Conservation (phyloP, 139 green algal genomes). For the Zygnema circumcarinatum region DNA sequence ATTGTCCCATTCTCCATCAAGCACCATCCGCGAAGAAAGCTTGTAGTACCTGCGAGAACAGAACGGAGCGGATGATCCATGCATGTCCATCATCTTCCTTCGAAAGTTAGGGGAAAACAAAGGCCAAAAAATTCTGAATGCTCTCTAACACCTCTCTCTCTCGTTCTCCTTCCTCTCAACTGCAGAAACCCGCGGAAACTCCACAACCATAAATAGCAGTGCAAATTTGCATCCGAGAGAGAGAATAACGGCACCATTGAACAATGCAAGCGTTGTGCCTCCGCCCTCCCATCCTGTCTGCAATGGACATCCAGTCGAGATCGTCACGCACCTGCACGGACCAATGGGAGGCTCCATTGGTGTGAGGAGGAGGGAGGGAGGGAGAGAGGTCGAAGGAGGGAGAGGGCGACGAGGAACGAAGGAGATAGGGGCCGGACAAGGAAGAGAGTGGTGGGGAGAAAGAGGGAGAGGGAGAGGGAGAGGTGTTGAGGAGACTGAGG, state of each 20-base stretch:
- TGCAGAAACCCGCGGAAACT: no score
- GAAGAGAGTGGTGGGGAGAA: not conserved
- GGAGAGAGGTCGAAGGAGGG: not conserved
- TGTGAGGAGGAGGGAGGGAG: not conserved
- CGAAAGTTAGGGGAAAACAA: not conserved
- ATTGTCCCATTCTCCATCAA: not conserved
- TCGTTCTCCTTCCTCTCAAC: no score
- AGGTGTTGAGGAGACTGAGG: not conserved
- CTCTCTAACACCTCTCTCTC: no score
- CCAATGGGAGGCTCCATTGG: not conserved
- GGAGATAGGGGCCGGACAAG: not conserved
- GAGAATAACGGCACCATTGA: conserved; percentile 1
- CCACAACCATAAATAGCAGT: no score
- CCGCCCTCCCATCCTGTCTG: not conserved
- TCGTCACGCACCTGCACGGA: conserved; percentile 21
- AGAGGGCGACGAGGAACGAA: not conserved
- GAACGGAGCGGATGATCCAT: not conserved
- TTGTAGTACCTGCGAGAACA: not conserved
- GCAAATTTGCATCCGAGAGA: no score
- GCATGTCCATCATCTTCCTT: no score
- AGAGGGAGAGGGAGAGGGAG: not conserved
- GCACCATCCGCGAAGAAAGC: not conserved
- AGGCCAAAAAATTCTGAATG: not conserved
- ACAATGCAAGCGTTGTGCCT: conserved; percentile 4
- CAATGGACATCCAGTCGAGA: conserved; percentile 4